phyloP scores from a whole-genome alignment of 768 basidiomycete genomes.

The Psilocybe sp. region DNA sequence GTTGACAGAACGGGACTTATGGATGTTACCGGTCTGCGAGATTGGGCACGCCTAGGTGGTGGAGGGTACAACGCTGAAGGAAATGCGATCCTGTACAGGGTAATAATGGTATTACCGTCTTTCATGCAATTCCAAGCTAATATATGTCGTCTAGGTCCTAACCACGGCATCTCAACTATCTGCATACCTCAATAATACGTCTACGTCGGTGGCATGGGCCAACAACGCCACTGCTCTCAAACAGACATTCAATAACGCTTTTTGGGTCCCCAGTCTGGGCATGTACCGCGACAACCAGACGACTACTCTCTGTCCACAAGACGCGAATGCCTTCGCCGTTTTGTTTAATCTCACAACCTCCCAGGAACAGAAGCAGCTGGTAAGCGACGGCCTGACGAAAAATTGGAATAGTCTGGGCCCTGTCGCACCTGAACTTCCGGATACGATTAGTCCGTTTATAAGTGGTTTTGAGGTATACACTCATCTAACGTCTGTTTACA shows the following conservation, averaged over 20 bases:
- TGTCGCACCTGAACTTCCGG: slow-evolving; percentile 53
- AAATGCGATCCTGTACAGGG: slow-evolving; percentile 52
- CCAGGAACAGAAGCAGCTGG: slow-evolving; percentile 29
- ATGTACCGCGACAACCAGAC: slow-evolving; percentile 56
- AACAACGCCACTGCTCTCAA: slow-evolving; percentile 49
- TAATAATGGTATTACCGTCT: slow-evolving; percentile 11
- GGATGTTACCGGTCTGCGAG: slow-evolving; percentile 53
- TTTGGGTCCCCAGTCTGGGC: slow-evolving; percentile 47
- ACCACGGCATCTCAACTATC: slow-evolving; percentile 46
- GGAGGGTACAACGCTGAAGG: slow-evolving; percentile 57
- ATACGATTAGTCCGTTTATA: slow-evolving; percentile 60
- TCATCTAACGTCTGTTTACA: too few species aligned
- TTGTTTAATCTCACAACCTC: slow-evolving; percentile 49
- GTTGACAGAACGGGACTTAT: slow-evolving; percentile 49
- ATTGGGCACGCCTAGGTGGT: slow-evolving; percentile 56
- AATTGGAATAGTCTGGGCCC: slow-evolving; percentile 55
- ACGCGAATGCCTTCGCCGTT: slow-evolving; percentile 56
- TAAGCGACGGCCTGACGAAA: slow-evolving; percentile 45
- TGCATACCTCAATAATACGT: slow-evolving; percentile 28
- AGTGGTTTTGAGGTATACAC: slow-evolving; percentile 56
- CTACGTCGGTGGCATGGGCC: slow-evolving; percentile 35
- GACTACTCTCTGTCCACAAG: slow-evolving; percentile 52
- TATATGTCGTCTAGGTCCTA: slow-evolving; percentile 36
- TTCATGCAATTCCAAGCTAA: background rate
- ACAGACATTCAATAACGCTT: slow-evolving; percentile 42